These are phyloP conservation scores for Pythium pyrilobum DNA, from an alignment of 352 stramenopile genomes.

Conservation along the genomic window DNA sequence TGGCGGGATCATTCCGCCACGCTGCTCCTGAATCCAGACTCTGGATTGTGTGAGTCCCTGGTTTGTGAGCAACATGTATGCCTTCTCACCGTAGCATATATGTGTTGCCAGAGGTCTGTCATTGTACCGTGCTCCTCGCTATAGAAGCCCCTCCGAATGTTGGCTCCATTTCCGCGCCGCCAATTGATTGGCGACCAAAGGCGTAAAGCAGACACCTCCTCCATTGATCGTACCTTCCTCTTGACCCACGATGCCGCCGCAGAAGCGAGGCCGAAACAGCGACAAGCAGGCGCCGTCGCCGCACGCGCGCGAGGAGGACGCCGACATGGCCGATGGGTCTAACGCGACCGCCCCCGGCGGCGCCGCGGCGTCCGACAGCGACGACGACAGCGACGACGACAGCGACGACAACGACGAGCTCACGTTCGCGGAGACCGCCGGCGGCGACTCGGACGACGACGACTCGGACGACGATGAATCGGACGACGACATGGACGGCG, in stretches of 20 bases:
- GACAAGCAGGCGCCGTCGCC: constrained; percentile 20
- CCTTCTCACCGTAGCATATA: not conserved
- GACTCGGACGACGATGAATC: constrained; percentile 57
- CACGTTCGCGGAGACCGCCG: constrained; percentile 37
- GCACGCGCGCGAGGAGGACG: constrained; percentile 33
- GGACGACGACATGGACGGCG: constrained; percentile 44
- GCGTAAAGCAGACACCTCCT: not conserved
- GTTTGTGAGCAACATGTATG: not conserved
- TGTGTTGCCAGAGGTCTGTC: constrained; percentile 2
- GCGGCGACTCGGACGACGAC: constrained; percentile 26
- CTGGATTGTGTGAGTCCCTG: too few relatives aligned
- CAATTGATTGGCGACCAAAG: constrained; percentile 6
- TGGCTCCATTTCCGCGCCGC: constrained; percentile 1
- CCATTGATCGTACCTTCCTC: not conserved
- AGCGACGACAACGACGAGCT: constrained; percentile 49
- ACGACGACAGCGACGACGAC: constrained; percentile 39
- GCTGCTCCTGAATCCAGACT: too few relatives aligned
- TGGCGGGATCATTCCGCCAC: constrained; percentile 69
- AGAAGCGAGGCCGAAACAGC: constrained; percentile 27
- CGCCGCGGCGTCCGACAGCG: constrained; percentile 1
- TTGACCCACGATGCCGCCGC: constrained; percentile 24
- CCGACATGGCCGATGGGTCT: constrained; percentile 13
- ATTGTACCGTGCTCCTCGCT: not conserved
- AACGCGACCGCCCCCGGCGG: not conserved
- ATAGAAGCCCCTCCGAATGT: not conserved